Percentiles rank a stretch among this genome's conserved stretches.
These are phyloP conservation scores for Clarireedia paspali DNA, from an alignment of 2,329 filamentous ascomycete genomes.

Conservation along the genomic window DNA sequence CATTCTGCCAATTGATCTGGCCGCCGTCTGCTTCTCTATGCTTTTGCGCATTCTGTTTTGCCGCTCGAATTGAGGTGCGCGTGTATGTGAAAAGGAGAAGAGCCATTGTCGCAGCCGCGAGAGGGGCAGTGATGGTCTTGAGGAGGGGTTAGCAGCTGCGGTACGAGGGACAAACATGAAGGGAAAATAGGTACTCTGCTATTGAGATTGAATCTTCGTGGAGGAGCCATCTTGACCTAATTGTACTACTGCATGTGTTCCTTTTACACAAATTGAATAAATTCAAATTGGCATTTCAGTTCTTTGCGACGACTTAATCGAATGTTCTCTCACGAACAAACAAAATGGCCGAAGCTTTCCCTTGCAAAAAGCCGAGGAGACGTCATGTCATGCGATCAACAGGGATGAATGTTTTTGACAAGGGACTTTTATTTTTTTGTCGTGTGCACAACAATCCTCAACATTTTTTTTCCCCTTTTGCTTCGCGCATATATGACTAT, in stretches of 20 bases:
- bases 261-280: background rate
- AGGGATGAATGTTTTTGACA: constrained; percentile 5
- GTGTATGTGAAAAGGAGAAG: constrained; percentile 49
- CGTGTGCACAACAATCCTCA: background rate
- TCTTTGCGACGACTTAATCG: background rate
- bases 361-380: background rate
- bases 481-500: background rate
- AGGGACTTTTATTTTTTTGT: constrained; percentile 5
- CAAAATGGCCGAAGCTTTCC: constrained; percentile 7
- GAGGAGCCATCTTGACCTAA: constrained; percentile 12
- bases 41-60: constrained; percentile 55
- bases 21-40: constrained; percentile 50
- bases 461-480: constrained; percentile 7
- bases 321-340: background rate
- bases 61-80: constrained; percentile 56
- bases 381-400: constrained; percentile 8
- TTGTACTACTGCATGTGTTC: background rate
- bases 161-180: background rate
- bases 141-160: background rate
- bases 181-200: constrained; percentile 13
- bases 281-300: background rate
- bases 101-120: constrained; percentile 48
- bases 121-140: constrained; percentile 37
- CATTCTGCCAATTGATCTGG: constrained; percentile 46
- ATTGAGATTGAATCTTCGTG: constrained; percentile 25